Base-by-base conservation (phyloP, 352 stramenopile genomes). In the Globisporangium rhizosaccharum region DNA sequence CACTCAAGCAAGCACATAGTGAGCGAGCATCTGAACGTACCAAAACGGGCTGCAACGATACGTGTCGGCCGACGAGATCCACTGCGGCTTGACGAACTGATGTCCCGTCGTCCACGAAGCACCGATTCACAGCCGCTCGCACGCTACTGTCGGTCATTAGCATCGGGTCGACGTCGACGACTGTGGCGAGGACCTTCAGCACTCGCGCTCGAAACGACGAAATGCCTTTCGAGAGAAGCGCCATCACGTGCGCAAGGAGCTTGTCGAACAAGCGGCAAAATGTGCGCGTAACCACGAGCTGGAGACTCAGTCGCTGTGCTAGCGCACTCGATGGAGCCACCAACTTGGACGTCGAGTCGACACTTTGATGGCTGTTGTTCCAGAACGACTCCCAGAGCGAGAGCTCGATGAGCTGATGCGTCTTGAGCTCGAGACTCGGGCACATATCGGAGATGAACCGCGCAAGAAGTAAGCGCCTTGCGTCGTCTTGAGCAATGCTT, bases 161-260 rank as follows among this genome's bases (percentile, higher is more conserved):
- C 72, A 90, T 86, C 0, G 84, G 86, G 54, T 96, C 86, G 6
- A 92, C 79, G 41, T 94, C 82, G 12, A 96, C 81, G 58, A 96
- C 90, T 17, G 67, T 72, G 47, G 69, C 73, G 15, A 96, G 51
- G 23, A 74, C 82, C 62, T 89, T 93, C 68, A 96, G 79, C 18
- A 96, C 84, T 53, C 81, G 67, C 8, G 85, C 76, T 67, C 82
- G 75, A 23, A 94, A 87, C 33, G 65, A 89, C 12, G 85, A 72
- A 45, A 86, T 74, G 39, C 80, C 84, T 44, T 80, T 78, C 1
- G 82, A 87, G 10, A 96, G 53, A n/a, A 94, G 59, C 37, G 70
- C 70, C 80, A 96, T 90, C 14, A 96, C 53, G 51, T 92, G 80
- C 36, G 66, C 69, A 20, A 96, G 65, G 20, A 94, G 67, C 10